Percentiles rank a stretch among this genome's conserved stretches.
Evolutionary conservation across 1,139 yeast species (phyloP).

Genomic region (Blastobotrys capitulatus): DNA sequence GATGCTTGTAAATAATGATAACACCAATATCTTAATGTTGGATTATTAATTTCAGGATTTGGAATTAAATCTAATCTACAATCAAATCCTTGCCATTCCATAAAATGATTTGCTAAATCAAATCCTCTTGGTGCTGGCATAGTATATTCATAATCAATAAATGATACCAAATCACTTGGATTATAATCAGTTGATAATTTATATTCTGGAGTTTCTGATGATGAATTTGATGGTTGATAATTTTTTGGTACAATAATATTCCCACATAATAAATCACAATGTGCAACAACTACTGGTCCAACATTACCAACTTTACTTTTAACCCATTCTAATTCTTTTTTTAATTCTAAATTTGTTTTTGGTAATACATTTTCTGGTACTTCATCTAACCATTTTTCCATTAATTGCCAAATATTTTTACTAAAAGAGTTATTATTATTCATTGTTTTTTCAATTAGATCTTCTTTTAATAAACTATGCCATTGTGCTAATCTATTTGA

Average conservation of each 20-base stretch:
- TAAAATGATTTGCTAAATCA: constrained; percentile 80
- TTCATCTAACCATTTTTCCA: constrained; percentile 56
- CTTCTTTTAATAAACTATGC: constrained; percentile 47
- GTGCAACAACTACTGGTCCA: constrained; percentile 49
- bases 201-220: not conserved
- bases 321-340: constrained; percentile 57
- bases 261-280: constrained; percentile 69
- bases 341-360: constrained; percentile 29
- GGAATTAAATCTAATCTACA: constrained; percentile 63
- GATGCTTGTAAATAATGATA: constrained; percentile 31
- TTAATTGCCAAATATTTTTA: constrained; percentile 52
- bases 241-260: constrained; percentile 54
- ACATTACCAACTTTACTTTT: constrained; percentile 35
- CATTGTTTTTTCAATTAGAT: constrained; percentile 49
- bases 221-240: not conserved
- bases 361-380: constrained; percentile 41
- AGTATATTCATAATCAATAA: constrained; percentile 79
- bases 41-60: constrained; percentile 41
- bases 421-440: constrained; percentile 15
- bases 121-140: constrained; percentile 76
- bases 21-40: constrained; percentile 46
- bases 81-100: constrained; percentile 84
- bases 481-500: constrained; percentile 68
- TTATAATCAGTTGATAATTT: constrained; percentile 24
- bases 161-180: constrained; percentile 43